A percentile compares a stretch with the other conserved stretches of the same genome.
phyloP scores from a whole-genome alignment of 2,329 filamentous ascomycete genomes.

The Septoria linicola region DNA sequence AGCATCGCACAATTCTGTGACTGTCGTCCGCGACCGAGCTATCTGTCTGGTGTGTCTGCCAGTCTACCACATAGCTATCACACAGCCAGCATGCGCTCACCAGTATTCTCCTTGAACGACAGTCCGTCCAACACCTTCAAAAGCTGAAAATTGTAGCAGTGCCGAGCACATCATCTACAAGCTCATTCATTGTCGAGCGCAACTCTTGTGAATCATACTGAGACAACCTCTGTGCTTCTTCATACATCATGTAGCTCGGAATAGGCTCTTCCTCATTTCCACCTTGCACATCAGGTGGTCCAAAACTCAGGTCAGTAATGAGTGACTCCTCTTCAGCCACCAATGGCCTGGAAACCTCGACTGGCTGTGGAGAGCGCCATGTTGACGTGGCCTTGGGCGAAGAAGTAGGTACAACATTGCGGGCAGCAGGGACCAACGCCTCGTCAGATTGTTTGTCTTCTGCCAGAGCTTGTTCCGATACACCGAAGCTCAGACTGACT shows the following conservation, averaged over 20 bases:
- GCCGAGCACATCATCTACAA: constrained; percentile 14
- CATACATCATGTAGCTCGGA: constrained; percentile 5
- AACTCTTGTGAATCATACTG: constrained; percentile 16
- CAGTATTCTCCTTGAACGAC: background rate
- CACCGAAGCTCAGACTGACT: constrained; percentile 6
- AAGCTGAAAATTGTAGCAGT: constrained; percentile 13
- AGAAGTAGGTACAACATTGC: background rate
- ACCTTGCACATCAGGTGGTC: constrained; percentile 6
- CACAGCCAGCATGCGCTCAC: background rate
- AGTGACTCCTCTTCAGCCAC: background rate
- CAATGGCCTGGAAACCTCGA: background rate
- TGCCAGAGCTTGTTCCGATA: background rate
- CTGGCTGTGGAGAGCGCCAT: background rate
- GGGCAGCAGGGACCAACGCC: background rate
- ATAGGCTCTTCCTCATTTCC: constrained; percentile 4
- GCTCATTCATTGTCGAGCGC: constrained; percentile 9
- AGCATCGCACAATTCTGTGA: no score
- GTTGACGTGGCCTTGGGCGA: background rate
- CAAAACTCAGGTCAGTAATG: constrained; percentile 6
- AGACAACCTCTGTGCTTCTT: constrained; percentile 3
- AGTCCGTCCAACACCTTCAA: background rate
- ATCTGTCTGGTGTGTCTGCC: no score
- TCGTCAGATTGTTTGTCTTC: background rate
- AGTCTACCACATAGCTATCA: background rate
- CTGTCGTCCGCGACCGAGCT: no score